These are phyloP conservation scores for Fraxinus paxiana DNA, from an alignment of 305 asterid genomes.

Conservation along the genomic window DNA sequence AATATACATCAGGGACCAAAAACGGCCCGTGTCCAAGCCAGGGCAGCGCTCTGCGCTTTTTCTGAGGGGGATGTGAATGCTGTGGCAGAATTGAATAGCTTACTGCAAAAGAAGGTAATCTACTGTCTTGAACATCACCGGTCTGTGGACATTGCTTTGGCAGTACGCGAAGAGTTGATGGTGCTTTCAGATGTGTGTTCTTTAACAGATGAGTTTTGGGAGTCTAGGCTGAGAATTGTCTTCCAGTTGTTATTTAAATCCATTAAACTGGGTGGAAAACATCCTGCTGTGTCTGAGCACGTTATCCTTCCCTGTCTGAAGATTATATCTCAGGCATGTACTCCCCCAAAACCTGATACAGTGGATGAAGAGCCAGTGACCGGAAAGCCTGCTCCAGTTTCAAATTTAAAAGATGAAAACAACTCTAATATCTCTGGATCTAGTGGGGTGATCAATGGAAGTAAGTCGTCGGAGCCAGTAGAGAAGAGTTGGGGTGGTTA, in stretches of 20 bases:
- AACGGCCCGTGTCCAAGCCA: conserved; percentile 94
- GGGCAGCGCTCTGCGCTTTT: conserved; percentile 98
- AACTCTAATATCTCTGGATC: conserved; percentile 53
- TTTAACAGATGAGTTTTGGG: conserved; percentile 97
- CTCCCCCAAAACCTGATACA: conserved; percentile 94
- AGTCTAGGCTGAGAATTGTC: conserved; percentile 85
- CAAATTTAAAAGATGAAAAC: conserved; percentile 63
- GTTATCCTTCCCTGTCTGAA: conserved; percentile 93
- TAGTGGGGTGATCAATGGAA: conserved; percentile 48
- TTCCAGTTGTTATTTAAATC: conserved; percentile 91
- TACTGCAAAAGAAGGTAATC: conserved; percentile 80
- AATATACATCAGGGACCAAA: conserved; percentile 98
- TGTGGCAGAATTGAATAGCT: conserved; percentile 78
- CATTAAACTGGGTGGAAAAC: conserved; percentile 93
- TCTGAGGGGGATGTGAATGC: conserved; percentile 91
- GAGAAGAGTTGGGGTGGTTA: conserved; percentile 82
- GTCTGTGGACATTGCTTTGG: conserved; percentile 91
- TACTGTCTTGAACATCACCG: conserved; percentile 99
- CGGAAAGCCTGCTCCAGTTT: conserved; percentile 57
- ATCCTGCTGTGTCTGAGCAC: conserved; percentile 98
- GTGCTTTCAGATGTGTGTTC: conserved; percentile 93
- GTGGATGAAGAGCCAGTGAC: conserved; percentile 68
- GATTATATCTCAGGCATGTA: conserved; percentile 89
- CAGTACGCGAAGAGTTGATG: conserved; percentile 91
- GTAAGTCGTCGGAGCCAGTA: conserved; percentile 47